Percentiles rank a stretch among this genome's conserved stretches.
phyloP scores from a whole-genome alignment of 306 rosid species.

The Begonia loranthoides region DNA sequence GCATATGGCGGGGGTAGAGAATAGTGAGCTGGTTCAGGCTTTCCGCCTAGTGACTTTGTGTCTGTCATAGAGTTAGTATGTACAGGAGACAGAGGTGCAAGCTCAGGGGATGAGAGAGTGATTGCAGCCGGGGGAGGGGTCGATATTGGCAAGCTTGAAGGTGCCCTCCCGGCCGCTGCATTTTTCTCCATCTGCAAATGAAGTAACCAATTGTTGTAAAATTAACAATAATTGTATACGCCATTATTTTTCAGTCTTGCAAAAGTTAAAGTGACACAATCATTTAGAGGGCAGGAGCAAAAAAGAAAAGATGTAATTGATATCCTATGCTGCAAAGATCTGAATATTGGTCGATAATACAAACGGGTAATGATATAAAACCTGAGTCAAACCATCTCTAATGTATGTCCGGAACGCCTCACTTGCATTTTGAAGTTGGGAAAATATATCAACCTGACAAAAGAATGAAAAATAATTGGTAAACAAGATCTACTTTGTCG shows the following conservation, averaged over 20 bases:
- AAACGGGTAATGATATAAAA: slow-evolving; percentile 2
- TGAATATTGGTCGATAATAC: too few species aligned
- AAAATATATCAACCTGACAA: slow-evolving; percentile 85
- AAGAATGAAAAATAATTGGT: background rate
- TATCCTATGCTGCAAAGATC: too few species aligned
- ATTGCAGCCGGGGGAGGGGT: slow-evolving; percentile 93
- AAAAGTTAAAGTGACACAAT: background rate
- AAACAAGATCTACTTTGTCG: too few species aligned
- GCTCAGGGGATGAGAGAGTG: slow-evolving; percentile 71
- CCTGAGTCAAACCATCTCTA: slow-evolving; percentile 97
- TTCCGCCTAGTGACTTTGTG: slow-evolving; percentile 44
- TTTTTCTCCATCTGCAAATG: slow-evolving; percentile 87
- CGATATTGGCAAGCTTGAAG: slow-evolving; percentile 78
- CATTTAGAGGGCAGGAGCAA: too few species aligned
- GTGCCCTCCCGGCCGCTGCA: slow-evolving; percentile 98
- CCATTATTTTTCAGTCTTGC: background rate
- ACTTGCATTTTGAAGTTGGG: slow-evolving; percentile 97
- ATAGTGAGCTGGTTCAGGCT: slow-evolving; percentile 71
- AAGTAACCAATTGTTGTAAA: slow-evolving; percentile 6
- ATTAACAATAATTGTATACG: background rate
- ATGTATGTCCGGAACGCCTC: slow-evolving; percentile 98
- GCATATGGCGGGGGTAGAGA: slow-evolving; percentile 62
- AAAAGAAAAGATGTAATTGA: too few species aligned
- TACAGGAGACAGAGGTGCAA: slow-evolving; percentile 76
- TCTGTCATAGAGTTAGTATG: slow-evolving; percentile 66